Conservation (phyloP, 306 rosid species). For the Vigna trinervia region DNA sequence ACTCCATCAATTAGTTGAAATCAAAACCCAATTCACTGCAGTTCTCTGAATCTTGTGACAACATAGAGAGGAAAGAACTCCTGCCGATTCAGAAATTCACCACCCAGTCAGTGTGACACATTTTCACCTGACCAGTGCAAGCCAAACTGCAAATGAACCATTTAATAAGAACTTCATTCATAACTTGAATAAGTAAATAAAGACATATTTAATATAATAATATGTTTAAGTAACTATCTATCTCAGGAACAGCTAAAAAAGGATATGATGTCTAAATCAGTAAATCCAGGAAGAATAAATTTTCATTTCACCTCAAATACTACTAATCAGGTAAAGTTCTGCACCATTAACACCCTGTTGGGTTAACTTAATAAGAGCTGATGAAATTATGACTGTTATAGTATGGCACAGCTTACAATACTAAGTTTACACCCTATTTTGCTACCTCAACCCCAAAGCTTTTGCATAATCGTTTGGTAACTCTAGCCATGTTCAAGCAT, state of each 20-base stretch:
- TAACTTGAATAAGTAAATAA: conserved; percentile 17
- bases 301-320: conserved; percentile 12
- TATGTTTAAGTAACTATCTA: neutral
- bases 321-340: neutral
- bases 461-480: too few species aligned
- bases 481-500: too few species aligned
- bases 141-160: conserved; percentile 38
- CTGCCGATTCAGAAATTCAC: conserved; percentile 34
- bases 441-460: too few species aligned
- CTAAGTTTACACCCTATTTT: too few species aligned
- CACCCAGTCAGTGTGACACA: conserved; percentile 31
- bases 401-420: too few species aligned
- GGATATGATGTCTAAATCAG: neutral
- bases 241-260: neutral
- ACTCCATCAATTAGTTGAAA: conserved; percentile 70
- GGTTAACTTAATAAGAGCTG: neutral
- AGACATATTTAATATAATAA: neutral
- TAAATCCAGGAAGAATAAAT: neutral
- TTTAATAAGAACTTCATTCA: neutral
- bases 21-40: conserved; percentile 39
- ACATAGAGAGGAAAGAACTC: conserved; percentile 23
- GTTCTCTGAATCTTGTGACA: conserved; percentile 10
- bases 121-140: conserved; percentile 49
- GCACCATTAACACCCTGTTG: neutral
- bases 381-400: too few species aligned